These are phyloP conservation scores for Schizosaccharomyces lindneri DNA, from an alignment of 805 yeast species.

Conservation along the genomic window DNA sequence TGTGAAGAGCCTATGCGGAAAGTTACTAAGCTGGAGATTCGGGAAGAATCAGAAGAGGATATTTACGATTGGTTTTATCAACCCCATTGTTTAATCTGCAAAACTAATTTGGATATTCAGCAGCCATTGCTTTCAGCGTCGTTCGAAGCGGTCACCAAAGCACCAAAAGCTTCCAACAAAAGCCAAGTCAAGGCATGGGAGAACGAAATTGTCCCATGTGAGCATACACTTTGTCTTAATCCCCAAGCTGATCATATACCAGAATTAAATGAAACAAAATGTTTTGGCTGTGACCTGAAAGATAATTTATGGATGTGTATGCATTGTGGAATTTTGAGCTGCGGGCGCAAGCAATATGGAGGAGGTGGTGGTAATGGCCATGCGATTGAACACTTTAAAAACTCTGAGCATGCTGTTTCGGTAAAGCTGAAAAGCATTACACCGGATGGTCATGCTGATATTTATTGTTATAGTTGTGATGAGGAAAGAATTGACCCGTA, in stretches of 20 bases:
- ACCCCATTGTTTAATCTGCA: constrained; percentile 19
- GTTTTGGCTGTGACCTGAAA: constrained; percentile 21
- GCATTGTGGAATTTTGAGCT: constrained; percentile 72
- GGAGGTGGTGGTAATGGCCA: constrained; percentile 87
- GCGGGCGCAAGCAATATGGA: constrained; percentile 89
- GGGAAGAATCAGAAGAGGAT: constrained; percentile 37
- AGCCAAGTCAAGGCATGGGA: constrained; percentile 82
- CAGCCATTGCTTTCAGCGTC: constrained; percentile 11
- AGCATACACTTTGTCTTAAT: constrained; percentile 36
- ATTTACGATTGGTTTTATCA: constrained; percentile 24
- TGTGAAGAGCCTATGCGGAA: constrained; percentile 19
- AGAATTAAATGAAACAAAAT: constrained; percentile 10
- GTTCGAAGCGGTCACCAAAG: constrained; percentile 23
- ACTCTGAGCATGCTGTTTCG: constrained; percentile 48
- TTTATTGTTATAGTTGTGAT: constrained; percentile 69
- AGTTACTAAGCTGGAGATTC: constrained; percentile 41
- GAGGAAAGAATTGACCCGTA: constrained; percentile 67
- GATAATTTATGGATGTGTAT: constrained; percentile 85
- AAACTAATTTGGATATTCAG: constrained; percentile 7
- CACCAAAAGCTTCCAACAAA: constrained; percentile 33
- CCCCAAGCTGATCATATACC: constrained; percentile 14
- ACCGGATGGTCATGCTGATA: constrained; percentile 36
- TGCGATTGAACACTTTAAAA: constrained; percentile 48
- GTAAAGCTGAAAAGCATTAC: constrained; percentile 78
- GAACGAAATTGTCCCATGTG: constrained; percentile 58